Evolutionary conservation across 2,329 filamentous ascomycete genomes (phyloP).

Genomic region (Emmonsiellopsis sp.): DNA sequence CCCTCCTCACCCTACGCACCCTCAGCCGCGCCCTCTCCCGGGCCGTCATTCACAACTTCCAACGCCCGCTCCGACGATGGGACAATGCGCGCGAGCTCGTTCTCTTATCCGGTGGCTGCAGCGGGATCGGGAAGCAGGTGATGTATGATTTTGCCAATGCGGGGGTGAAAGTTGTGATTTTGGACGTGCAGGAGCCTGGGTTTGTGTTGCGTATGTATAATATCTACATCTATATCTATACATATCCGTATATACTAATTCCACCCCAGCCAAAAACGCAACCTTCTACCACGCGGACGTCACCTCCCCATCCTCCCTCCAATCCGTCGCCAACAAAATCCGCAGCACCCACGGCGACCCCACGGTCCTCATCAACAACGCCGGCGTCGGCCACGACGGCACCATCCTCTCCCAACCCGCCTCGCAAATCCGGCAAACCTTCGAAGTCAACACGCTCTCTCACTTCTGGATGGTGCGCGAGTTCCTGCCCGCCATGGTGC

Average conservation of each 20-base stretch:
- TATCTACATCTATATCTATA: neutral
- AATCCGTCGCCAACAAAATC: constrained; percentile 28
- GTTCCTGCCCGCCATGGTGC: constrained; percentile 45
- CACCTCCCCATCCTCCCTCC: constrained; percentile 25
- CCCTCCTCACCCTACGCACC: constrained; percentile 18
- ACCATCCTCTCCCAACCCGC: constrained; percentile 40
- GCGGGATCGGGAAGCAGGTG: constrained; percentile 31
- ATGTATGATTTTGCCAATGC: constrained; percentile 21
- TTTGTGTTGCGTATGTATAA: constrained; percentile 20
- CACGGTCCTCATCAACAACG: constrained; percentile 43
- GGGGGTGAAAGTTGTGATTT: constrained; percentile 25
- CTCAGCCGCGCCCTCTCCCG: constrained; percentile 22
- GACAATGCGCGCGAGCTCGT: constrained; percentile 22
- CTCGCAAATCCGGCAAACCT: constrained; percentile 38
- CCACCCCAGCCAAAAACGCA: constrained; percentile 20
- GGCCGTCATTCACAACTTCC: constrained; percentile 25
- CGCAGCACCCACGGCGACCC: constrained; percentile 34
- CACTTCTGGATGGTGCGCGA: constrained; percentile 44
- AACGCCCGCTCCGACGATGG: constrained; percentile 17
- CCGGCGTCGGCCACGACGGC: constrained; percentile 39
- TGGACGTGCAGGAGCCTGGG: constrained; percentile 28
- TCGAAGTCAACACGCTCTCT: constrained; percentile 44
- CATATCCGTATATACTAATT: neutral
- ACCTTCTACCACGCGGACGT: constrained; percentile 31
- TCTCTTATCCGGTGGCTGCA: constrained; percentile 28